Evolutionary conservation across 176 grass and related monocot genomes (phyloP).

Genomic region (Otatea glauca): DNA sequence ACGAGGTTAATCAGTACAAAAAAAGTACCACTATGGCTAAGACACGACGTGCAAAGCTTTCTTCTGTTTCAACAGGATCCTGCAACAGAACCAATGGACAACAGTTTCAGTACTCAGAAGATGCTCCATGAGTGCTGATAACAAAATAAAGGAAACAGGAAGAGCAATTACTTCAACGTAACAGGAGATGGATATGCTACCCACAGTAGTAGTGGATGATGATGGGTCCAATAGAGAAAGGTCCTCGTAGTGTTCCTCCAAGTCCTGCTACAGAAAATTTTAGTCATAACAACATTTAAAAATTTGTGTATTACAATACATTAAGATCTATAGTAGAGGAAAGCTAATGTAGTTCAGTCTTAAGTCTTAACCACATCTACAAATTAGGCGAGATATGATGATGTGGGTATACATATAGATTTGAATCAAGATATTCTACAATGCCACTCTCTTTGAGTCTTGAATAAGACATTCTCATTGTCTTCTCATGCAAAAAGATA

Average conservation of each 20-base stretch:
- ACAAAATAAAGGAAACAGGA: slow-evolving; percentile 32
- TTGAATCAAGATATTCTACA: slow-evolving; percentile 13
- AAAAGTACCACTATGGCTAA: slow-evolving; percentile 78
- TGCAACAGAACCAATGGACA: slow-evolving; percentile 46
- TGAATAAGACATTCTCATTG: background rate
- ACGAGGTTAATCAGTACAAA: background rate
- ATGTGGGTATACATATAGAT: background rate
- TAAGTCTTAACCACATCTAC: slow-evolving; percentile 1
- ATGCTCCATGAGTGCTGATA: background rate
- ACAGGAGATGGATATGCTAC: slow-evolving; percentile 73
- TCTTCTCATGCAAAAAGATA: background rate
- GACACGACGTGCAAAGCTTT: slow-evolving; percentile 81
- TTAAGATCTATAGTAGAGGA: background rate
- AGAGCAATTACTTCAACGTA: slow-evolving; percentile 54
- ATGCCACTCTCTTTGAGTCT: background rate
- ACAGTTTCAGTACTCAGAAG: slow-evolving; percentile 28
- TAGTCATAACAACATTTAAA: background rate
- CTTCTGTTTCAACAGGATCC: slow-evolving; percentile 91
- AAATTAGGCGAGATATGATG: background rate
- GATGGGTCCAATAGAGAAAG: slow-evolving; percentile 83
- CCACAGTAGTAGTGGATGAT: slow-evolving; percentile 61
- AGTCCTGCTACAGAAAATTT: slow-evolving; percentile 55
- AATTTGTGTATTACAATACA: background rate
- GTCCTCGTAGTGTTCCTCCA: slow-evolving; percentile 67
- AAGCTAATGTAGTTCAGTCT: background rate